These are phyloP conservation scores for Dioscorea dumetorum DNA, from an alignment of 106 monocot species.

Conservation along the genomic window DNA sequence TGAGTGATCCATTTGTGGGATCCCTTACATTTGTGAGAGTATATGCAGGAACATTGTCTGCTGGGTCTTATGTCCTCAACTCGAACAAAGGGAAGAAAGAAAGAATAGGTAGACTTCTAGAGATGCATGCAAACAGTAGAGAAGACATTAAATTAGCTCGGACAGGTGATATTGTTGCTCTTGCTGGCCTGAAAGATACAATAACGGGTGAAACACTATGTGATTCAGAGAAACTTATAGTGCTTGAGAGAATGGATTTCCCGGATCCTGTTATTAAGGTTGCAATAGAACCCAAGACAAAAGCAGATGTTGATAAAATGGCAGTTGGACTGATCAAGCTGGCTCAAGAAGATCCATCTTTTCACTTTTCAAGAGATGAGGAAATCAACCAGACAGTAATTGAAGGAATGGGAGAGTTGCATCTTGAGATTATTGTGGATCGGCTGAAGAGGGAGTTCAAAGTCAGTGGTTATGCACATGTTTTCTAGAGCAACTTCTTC, in stretches of 20 bases:
- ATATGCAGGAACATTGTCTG: slow-evolving; percentile 72
- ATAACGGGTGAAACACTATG: slow-evolving; percentile 92
- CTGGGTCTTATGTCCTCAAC: slow-evolving; percentile 93
- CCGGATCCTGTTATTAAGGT: slow-evolving; percentile 99
- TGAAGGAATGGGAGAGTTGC: slow-evolving; percentile 99
- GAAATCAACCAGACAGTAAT: slow-evolving; percentile 98
- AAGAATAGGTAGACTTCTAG: slow-evolving; percentile 88
- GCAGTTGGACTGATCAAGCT: slow-evolving; percentile 85
- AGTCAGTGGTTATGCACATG: slow-evolving; percentile 28
- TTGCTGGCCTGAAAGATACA: slow-evolving; percentile 92
- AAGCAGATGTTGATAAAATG: slow-evolving; percentile 98
- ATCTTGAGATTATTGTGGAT: slow-evolving; percentile 98
- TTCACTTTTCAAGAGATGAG: slow-evolving; percentile 98
- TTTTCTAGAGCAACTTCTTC: too few relatives aligned
- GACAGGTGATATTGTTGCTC: slow-evolving; percentile 92
- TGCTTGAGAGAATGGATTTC: slow-evolving; percentile 98
- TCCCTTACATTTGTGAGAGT: slow-evolving; percentile 89
- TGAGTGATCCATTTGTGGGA: slow-evolving; percentile 96
- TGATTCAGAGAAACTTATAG: slow-evolving; percentile 83
- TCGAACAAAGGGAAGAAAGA: slow-evolving; percentile 94
- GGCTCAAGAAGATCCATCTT: slow-evolving; percentile 97
- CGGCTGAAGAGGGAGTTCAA: slow-evolving; percentile 89
- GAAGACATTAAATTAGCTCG: slow-evolving; percentile 70
- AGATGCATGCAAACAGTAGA: slow-evolving; percentile 99
- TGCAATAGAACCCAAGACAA: slow-evolving; percentile 98